A percentile compares a stretch with the other conserved stretches of the same genome.
phyloP scores from a whole-genome alignment of 2,329 filamentous ascomycete genomes.

The Helicocarpus griseus region DNA sequence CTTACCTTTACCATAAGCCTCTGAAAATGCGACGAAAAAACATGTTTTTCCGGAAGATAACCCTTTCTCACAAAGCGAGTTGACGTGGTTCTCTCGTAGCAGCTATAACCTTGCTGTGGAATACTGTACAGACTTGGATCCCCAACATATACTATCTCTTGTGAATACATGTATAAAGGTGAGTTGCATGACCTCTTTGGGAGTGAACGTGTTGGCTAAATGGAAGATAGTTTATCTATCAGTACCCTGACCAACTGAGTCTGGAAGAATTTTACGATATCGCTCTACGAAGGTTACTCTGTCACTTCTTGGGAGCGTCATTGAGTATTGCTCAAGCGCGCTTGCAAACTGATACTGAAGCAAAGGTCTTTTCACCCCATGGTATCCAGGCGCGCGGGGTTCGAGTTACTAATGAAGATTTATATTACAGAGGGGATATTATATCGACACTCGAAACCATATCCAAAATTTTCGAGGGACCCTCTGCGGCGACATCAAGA shows the following conservation, averaged over 20 bases:
- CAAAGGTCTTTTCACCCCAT: conserved; percentile 25
- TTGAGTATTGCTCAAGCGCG: conserved; percentile 41
- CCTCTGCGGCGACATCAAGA: conserved; percentile 30
- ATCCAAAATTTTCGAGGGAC: conserved; percentile 47
- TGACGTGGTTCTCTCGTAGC: conserved; percentile 78
- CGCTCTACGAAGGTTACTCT: conserved; percentile 54
- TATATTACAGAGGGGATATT: conserved; percentile 46
- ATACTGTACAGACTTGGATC: conserved; percentile 48
- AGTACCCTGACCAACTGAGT: conserved; percentile 21
- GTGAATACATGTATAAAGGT: conserved; percentile 37
- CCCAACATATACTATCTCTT: conserved; percentile 47
- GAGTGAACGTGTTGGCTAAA: conserved; percentile 23
- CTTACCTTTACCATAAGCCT: conserved; percentile 21
- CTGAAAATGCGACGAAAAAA: conserved; percentile 34
- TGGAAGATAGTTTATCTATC: conserved; percentile 30
- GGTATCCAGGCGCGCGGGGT: not conserved
- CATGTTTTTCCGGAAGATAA: conserved; percentile 35
- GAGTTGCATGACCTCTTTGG: not conserved
- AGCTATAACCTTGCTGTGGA: conserved; percentile 68
- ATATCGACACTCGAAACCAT: conserved; percentile 52
- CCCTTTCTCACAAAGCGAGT: conserved; percentile 53
- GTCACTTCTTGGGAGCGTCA: conserved; percentile 54
- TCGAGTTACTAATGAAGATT: not conserved
- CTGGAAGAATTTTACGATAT: conserved; percentile 36
- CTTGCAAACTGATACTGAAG: conserved; percentile 29